Percentiles rank a stretch among this genome's conserved stretches.
These are phyloP conservation scores for Pyrrhoderma noxium DNA, from an alignment of 1,284 basidiomycete species.

Conservation along the genomic window DNA sequence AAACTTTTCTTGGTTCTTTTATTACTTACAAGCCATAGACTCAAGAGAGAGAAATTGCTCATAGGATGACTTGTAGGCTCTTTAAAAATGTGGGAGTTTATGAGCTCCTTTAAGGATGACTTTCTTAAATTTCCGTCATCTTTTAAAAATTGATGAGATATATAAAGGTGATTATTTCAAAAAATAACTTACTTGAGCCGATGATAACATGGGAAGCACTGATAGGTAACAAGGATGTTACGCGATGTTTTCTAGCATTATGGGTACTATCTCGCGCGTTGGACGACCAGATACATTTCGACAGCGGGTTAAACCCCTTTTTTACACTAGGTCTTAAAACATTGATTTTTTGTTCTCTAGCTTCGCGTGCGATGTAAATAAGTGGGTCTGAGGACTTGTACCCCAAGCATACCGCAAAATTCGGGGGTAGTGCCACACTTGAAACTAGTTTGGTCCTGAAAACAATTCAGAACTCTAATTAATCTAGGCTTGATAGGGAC, in stretches of 20 bases:
- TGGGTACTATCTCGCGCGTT: no score
- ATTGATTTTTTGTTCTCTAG: constrained; percentile 1
- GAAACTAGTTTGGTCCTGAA: constrained; percentile 9
- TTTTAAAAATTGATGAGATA: constrained; percentile 24
- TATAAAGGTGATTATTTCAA: neutral
- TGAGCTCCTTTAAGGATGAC: constrained; percentile 34
- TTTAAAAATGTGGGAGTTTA: constrained; percentile 13
- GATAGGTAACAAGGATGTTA: constrained; percentile 49
- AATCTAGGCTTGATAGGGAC: neutral
- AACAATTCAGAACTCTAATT: neutral
- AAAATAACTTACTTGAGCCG: constrained; percentile 48
- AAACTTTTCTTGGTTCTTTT: constrained; percentile 48
- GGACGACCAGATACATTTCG: no score
- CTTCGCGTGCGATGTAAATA: neutral
- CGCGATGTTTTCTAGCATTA: constrained; percentile 14
- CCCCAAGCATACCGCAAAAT: neutral
- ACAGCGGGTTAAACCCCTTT: no score
- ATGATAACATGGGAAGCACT: constrained; percentile 48
- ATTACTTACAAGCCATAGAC: constrained; percentile 49
- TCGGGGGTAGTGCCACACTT: neutral
- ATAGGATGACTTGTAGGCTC: constrained; percentile 25
- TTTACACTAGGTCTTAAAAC: neutral
- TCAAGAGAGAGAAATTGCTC: constrained; percentile 41
- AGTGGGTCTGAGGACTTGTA: neutral
- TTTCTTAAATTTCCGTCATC: constrained; percentile 51